Base-by-base conservation (phyloP, 768 basidiomycete species). In the Psilocybe azurescens region DNA sequence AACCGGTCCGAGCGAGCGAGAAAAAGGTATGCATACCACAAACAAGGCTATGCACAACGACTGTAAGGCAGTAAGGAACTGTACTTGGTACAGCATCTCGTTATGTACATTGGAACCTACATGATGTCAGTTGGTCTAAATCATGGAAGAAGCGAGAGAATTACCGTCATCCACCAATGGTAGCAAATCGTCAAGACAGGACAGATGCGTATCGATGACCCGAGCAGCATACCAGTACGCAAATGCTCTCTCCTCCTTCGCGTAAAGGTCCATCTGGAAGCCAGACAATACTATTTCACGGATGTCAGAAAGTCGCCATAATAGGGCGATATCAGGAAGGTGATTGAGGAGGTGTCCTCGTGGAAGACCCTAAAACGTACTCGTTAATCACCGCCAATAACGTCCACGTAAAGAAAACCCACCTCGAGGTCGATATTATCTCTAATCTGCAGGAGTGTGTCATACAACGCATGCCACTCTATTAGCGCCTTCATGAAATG, bases 221-320 rank as follows among this genome's bases (percentile, higher is more conserved):
- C 82, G 80, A 2, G 82, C 70, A 5, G 79, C 76, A 68, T 91
- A 91, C 89, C 91, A 93, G 73, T 94, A 93, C 2, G 91, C 89
- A 63, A 92, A 85, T 0, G 89, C 78, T 36, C 78, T 83, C 69
- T 95, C 93, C 47, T 89, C 84, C 0, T 80, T 72, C 20, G 84
- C 78, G 67, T 93, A 92, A 6, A 95, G 72, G 49, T 91, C 89
- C 20, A 93, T 73, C 71, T 94, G 91, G 63, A 91, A 90, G 2
- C 90, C 93, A 1, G 91, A 88, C 48, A 89, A 77, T 4, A 93
- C 73, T 13, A 95, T 79, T 65, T 94, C 91, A 41, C 86, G 82
- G 3, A 91, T 79, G 9, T 82, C 74, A 4, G 82, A 75, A 16
- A 92, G 72, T 48, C 91, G 82, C 81, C 86, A 87, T n/a, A 84